Evolutionary conservation across 2,329 filamentous ascomycete species (phyloP).

Genomic region (Ophiostoma populinum): DNA sequence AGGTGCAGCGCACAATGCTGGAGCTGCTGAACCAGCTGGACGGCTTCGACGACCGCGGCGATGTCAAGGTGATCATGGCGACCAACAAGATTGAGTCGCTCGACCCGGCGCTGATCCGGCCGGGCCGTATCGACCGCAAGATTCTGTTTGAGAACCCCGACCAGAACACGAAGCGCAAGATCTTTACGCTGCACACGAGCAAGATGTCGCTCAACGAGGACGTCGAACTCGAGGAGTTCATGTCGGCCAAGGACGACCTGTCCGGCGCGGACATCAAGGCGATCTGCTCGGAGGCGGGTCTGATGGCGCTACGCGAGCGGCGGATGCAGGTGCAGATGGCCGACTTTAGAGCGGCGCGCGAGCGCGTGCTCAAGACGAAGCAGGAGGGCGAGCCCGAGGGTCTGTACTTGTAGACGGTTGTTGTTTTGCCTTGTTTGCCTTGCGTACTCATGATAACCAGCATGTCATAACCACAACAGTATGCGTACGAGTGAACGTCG

Average conservation of each 20-base stretch:
- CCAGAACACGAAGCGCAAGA: conserved; percentile 92
- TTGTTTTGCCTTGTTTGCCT: too few relatives aligned
- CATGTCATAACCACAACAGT: background rate
- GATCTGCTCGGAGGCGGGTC: conserved; percentile 91
- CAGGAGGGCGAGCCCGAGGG: conserved; percentile 96
- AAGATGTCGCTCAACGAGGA: conserved; percentile 97
- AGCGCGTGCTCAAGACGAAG: conserved; percentile 95
- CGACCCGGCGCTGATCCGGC: conserved; percentile 88
- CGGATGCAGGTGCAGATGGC: conserved; percentile 99
- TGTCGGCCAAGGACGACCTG: conserved; percentile 93
- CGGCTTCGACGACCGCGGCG: conserved; percentile 94
- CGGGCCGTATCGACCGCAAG: conserved; percentile 96
- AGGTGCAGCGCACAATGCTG: conserved; percentile 96
- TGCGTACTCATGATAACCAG: too few relatives aligned
- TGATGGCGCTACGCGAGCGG: conserved; percentile 84
- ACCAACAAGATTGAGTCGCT: conserved; percentile 99
- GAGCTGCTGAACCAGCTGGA: conserved; percentile 96
- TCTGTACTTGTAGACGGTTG: conserved; percentile 66
- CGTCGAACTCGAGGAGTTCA: conserved; percentile 97
- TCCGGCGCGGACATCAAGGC: conserved; percentile 97
- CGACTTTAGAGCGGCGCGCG: conserved; percentile 82
- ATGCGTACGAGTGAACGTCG: too few relatives aligned
- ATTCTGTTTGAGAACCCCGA: conserved; percentile 56
- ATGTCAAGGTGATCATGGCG: conserved; percentile 99
- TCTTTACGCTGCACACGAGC: conserved; percentile 92